Evolutionary conservation across 2,329 filamentous ascomycete genomes (phyloP).

Genomic region (Aspergillus alliaceus): DNA sequence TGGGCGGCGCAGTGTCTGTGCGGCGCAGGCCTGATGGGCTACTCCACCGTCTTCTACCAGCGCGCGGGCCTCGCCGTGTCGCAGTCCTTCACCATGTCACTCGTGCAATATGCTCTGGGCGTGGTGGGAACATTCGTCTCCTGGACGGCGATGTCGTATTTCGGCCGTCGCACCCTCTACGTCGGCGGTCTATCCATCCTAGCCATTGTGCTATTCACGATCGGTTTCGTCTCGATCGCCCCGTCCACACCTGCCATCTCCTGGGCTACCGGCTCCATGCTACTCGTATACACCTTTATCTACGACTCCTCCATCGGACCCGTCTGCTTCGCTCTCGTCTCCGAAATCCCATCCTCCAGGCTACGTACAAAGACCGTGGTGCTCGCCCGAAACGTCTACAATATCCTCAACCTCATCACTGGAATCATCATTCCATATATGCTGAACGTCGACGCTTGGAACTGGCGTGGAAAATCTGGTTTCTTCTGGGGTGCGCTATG

Average conservation of each 20-base stretch:
- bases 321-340: constrained; percentile 54
- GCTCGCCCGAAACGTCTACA: constrained; percentile 49
- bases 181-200: constrained; percentile 27
- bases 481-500: constrained; percentile 81
- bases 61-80: constrained; percentile 36
- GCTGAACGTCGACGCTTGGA: constrained; percentile 79
- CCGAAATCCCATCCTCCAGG: constrained; percentile 55
- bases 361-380: constrained; percentile 57
- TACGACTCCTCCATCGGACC: constrained; percentile 58
- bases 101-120: constrained; percentile 62
- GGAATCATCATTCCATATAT: constrained; percentile 81
- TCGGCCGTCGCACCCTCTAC: constrained; percentile 44
- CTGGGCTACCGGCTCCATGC: constrained; percentile 46
- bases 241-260: constrained; percentile 25
- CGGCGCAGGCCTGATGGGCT: constrained; percentile 32
- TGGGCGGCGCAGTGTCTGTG: constrained; percentile 37
- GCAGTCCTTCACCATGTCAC: constrained; percentile 38
- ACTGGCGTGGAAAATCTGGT: constrained; percentile 78
- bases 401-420: constrained; percentile 45
- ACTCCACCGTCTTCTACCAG: constrained; percentile 36
- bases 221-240: constrained; percentile 23
- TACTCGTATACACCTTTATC: constrained; percentile 54
- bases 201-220: constrained; percentile 22
- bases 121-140: constrained; percentile 52
- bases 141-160: constrained; percentile 44